Base-by-base conservation (phyloP, 2,329 filamentous ascomycete species). In the Sporothrix brasiliensis region DNA sequence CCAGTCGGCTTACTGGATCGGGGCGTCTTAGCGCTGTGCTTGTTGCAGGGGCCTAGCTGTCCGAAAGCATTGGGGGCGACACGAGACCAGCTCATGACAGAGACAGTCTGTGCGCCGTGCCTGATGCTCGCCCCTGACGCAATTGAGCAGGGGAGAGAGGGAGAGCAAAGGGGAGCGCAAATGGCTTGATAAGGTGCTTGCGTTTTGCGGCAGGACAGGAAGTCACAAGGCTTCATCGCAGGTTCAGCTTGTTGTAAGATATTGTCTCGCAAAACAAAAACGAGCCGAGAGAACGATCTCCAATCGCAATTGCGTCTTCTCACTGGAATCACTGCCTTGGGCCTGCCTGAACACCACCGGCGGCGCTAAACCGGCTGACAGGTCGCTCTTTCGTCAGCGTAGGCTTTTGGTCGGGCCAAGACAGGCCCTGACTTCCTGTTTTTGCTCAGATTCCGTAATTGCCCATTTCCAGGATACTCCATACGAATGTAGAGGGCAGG, bases 201-300 rank as follows among this genome's bases (percentile, higher is more conserved):
- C n/a, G 58, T 44, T 39, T 24, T 61, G 56, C 34, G 41, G 41
- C 10, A 44, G 30, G 30, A 58, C 54, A 3, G 27, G 16, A 24
- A 14, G 56, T n/a, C 56, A 61, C 56, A 49, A 53, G 63, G 47
- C 47, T 53, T 24, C 61, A 39, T 67, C 63, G 61, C 44, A 34
- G 44, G 44, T 65, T 65, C 39, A 13, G 2, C 41, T 44, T 34
- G 30, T 34, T 34, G 34, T 34, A 34, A 34, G 34, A 7, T 44
- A 44, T 16, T 44, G 2, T 10, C 1, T 44, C 34, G 6, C 34
- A 34, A 7, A 9, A 34, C 34, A 44, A 39, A 19, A 41, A 41
- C 21, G 56, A 10, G 34, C 56, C 41, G 56, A 61, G 44, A 61
- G 56, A 61, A 39, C 54, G 16, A 56, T 41, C 16, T 30, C 11